Conservation (phyloP, 306 rosid species). For the Cicer bijugum region DNA sequence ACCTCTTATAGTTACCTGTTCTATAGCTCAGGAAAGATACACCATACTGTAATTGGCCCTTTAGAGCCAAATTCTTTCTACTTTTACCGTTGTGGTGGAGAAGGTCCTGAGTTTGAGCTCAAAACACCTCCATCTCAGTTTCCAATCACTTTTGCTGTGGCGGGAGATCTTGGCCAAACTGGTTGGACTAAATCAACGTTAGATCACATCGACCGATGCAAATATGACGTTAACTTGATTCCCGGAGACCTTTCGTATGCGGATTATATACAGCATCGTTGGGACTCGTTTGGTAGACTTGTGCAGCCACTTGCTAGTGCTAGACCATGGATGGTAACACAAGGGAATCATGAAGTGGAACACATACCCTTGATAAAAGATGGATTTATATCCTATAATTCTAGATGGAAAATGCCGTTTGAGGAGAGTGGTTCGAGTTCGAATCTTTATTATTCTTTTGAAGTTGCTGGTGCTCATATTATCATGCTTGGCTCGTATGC, state of each 20-base stretch:
- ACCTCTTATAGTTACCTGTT: slow-evolving; percentile 71
- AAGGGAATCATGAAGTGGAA: slow-evolving; percentile 93
- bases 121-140: slow-evolving; percentile 87
- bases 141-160: slow-evolving; percentile 85
- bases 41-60: slow-evolving; percentile 90
- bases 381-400: slow-evolving; percentile 75
- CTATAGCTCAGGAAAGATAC: slow-evolving; percentile 86
- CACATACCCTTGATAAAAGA: slow-evolving; percentile 62
- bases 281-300: slow-evolving; percentile 90
- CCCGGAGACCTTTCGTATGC: slow-evolving; percentile 97
- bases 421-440: slow-evolving; percentile 87
- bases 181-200: slow-evolving; percentile 91
- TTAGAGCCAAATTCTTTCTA: slow-evolving; percentile 67
- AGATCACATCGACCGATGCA: slow-evolving; percentile 75
- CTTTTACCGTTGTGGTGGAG: slow-evolving; percentile 81
- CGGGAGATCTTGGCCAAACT: slow-evolving; percentile 92
- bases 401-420: slow-evolving; percentile 95
- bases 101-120: slow-evolving; percentile 75
- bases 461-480: slow-evolving; percentile 75
- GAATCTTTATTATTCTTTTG: slow-evolving; percentile 91
- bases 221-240: slow-evolving; percentile 79
- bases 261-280: slow-evolving; percentile 71
- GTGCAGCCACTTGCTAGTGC: slow-evolving; percentile 95
- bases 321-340: slow-evolving; percentile 96
- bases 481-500: slow-evolving; percentile 92